A percentile compares a stretch with the other conserved stretches of the same genome.
These are phyloP conservation scores for Fraxinus velutina DNA, from an alignment of 305 asterid species.

Conservation along the genomic window DNA sequence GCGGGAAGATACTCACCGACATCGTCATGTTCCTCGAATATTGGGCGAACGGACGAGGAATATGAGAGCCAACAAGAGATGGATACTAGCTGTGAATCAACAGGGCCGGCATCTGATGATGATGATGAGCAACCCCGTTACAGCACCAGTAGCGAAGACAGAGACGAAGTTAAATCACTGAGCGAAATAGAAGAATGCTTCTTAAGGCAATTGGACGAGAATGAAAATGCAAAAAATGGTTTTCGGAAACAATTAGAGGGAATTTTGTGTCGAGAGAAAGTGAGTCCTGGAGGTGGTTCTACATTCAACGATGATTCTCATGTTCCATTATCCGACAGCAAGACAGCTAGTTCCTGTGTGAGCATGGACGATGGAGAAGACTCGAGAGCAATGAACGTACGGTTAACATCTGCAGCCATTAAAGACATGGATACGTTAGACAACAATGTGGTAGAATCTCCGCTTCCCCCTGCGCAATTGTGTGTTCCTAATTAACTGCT, in stretches of 20 bases:
- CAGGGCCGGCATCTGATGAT: slow-evolving; percentile 46
- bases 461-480: not conserved
- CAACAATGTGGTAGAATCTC: slow-evolving; percentile 23
- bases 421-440: slow-evolving; percentile 28
- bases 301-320: slow-evolving; percentile 43
- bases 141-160: slow-evolving; percentile 44
- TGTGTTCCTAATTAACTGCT: not conserved
- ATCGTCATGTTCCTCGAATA: slow-evolving; percentile 54
- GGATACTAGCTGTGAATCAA: slow-evolving; percentile 68
- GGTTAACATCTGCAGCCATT: slow-evolving; percentile 10
- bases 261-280: slow-evolving; percentile 49
- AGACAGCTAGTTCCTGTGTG: slow-evolving; percentile 43
- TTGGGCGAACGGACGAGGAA: slow-evolving; percentile 45
- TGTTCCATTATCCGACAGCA: slow-evolving; percentile 38
- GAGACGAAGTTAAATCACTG: slow-evolving; percentile 58
- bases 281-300: slow-evolving; percentile 38
- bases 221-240: slow-evolving; percentile 63
- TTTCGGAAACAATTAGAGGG: slow-evolving; percentile 73
- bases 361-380: slow-evolving; percentile 67
- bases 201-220: slow-evolving; percentile 60
- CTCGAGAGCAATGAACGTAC: slow-evolving; percentile 32
- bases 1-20: slow-evolving; percentile 56
- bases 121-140: slow-evolving; percentile 40
- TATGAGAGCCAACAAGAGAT: slow-evolving; percentile 61
- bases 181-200: slow-evolving; percentile 72